Evolutionary conservation across 2,329 filamentous ascomycete species (phyloP).

Genomic region (Fusarium torreyae): DNA sequence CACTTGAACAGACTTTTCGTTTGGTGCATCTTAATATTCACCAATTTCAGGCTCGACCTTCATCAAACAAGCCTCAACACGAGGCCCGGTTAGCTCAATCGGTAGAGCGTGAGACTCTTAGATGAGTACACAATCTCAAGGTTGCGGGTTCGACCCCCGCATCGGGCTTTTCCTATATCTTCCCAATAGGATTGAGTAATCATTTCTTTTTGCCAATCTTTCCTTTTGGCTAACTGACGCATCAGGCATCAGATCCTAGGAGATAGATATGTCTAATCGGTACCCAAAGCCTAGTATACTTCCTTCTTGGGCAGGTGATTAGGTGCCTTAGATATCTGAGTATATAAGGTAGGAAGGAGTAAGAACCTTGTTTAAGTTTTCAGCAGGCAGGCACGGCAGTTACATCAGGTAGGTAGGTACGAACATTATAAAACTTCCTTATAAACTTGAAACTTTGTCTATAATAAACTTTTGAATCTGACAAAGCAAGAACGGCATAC

Average conservation of each 20-base stretch:
- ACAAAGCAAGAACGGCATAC: background rate
- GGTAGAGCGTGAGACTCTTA: conserved; percentile 81
- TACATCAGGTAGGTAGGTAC: background rate
- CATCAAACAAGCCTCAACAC: conserved; percentile 17
- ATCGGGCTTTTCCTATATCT: conserved; percentile 53
- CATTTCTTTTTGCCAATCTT: background rate
- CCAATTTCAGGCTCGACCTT: fast-evolving
- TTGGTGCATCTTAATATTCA: background rate
- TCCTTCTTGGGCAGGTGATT: too few species aligned
- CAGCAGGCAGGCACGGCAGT: background rate
- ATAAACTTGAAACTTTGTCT: background rate
- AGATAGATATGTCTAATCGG: too few species aligned
- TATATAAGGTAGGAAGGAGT: too few species aligned
- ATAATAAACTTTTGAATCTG: background rate
- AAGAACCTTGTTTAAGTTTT: too few species aligned
- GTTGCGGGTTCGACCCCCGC: conserved; percentile 69
- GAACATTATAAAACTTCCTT: background rate
- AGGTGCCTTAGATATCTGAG: too few species aligned
- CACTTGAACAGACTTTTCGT: background rate
- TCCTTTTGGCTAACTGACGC: background rate
- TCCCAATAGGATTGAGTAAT: conserved; percentile 27
- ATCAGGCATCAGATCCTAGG: too few species aligned
- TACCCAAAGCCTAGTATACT: too few species aligned
- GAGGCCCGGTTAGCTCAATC: conserved; percentile 59
- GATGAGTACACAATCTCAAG: conserved; percentile 62